A percentile compares a stretch with the other conserved stretches of the same genome.
Conservation (phyloP, 164 flowering plant species). For the Stephania japonica region DNA sequence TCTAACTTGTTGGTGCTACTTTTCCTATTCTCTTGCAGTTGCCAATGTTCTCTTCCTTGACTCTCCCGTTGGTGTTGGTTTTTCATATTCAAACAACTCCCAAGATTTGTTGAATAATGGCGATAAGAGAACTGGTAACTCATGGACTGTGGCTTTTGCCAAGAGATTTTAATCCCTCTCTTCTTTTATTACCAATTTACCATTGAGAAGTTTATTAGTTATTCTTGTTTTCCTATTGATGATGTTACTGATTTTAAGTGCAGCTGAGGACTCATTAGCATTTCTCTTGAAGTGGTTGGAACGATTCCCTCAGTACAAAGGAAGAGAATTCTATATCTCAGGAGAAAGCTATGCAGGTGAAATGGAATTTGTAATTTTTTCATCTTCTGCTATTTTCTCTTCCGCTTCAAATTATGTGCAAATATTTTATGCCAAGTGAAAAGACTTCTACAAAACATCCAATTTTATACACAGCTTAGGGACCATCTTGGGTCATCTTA, state of each 20-base stretch:
- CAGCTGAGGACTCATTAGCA: slow-evolving; percentile 18
- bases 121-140: slow-evolving; percentile 70
- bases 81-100: slow-evolving; percentile 70
- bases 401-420: background rate
- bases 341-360: slow-evolving; percentile 26
- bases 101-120: slow-evolving; percentile 60
- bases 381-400: background rate
- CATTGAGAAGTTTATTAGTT: background rate
- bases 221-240: background rate
- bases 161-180: background rate
- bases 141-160: background rate
- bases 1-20: background rate
- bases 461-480: background rate
- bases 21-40: slow-evolving; percentile 38
- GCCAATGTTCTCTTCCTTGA: slow-evolving; percentile 77
- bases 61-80: slow-evolving; percentile 88
- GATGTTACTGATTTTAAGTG: background rate
- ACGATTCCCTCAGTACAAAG: slow-evolving; percentile 16
- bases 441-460: background rate
- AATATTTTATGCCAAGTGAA: background rate
- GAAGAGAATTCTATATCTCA: slow-evolving; percentile 14
- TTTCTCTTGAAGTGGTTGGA: slow-evolving; percentile 19
- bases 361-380: background rate
- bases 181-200: background rate
- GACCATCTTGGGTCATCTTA: background rate